phyloP scores from a whole-genome alignment of 2,329 filamentous ascomycete species.

The Fusarium ramigenum region DNA sequence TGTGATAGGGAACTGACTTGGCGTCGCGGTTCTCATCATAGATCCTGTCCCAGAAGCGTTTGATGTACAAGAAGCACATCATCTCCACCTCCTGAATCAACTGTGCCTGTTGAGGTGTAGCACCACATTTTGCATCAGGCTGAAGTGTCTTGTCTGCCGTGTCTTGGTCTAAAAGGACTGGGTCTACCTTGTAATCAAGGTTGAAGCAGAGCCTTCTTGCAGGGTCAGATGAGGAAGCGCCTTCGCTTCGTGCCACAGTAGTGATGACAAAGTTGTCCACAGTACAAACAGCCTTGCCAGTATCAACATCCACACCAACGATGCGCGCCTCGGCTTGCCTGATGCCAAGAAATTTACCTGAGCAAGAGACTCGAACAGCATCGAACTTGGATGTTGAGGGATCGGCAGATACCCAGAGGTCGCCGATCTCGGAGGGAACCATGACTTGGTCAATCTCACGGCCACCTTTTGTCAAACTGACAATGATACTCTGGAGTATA shows the following conservation, averaged over 20 bases:
- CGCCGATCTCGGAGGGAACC: not conserved
- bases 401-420: constrained; percentile 1
- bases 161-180: not conserved
- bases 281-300: not conserved
- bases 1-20: not conserved
- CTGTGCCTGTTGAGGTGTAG: not conserved
- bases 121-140: not conserved
- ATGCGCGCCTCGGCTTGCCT: not conserved
- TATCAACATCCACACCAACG: not conserved
- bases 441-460: constrained; percentile 4
- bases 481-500: constrained; percentile 3
- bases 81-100: constrained; percentile 3
- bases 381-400: not conserved
- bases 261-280: not conserved
- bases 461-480: constrained; percentile 1
- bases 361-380: not conserved
- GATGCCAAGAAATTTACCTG: not conserved
- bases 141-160: not conserved
- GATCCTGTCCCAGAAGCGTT: not conserved
- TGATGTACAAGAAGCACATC: constrained; percentile 10
- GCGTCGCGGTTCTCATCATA: not conserved
- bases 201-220: constrained; percentile 3
- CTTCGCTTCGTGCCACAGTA: not conserved
- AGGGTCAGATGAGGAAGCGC: not conserved
- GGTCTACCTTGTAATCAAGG: constrained; percentile 3